Evolutionary conservation across 768 basidiomycete species (phyloP).

Genomic region (Kwoniella shandongensis): DNA sequence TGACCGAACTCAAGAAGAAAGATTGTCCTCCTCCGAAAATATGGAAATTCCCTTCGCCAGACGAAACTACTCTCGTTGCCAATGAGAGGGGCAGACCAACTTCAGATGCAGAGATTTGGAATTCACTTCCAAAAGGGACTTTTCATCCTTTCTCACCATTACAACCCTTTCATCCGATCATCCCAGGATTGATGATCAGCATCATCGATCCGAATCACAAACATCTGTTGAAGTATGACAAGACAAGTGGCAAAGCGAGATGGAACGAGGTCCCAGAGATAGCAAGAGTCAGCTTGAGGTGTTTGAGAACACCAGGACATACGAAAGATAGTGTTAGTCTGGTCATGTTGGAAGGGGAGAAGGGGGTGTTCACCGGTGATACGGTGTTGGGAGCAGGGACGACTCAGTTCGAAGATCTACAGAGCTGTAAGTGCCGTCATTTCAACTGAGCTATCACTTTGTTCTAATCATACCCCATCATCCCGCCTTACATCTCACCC

Average conservation of each 20-base stretch:
- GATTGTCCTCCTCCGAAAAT: conserved; percentile 56
- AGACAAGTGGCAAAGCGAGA: conserved; percentile 35
- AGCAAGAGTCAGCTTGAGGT: conserved; percentile 57
- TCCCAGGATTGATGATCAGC: conserved; percentile 46
- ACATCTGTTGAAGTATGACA: conserved; percentile 41
- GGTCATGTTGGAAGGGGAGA: conserved; percentile 64
- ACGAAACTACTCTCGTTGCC: conserved; percentile 29
- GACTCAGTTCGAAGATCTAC: conserved; percentile 81
- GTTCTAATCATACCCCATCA: no score
- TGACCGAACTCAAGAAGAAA: conserved; percentile 64
- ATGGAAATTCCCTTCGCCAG: conserved; percentile 49
- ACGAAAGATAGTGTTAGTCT: conserved; percentile 81
- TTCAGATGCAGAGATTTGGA: conserved; percentile 35
- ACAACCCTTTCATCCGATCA: conserved; percentile 43
- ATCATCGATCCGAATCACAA: conserved; percentile 45
- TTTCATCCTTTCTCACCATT: conserved; percentile 41
- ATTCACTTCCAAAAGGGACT: conserved; percentile 33
- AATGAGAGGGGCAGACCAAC: conserved; percentile 32
- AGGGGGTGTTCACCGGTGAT: conserved; percentile 83
- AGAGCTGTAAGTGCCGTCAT: conserved; percentile 55
- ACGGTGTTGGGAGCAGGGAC: conserved; percentile 88
- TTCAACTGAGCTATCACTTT: no score
- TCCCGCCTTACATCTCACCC: no score
- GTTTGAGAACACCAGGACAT: conserved; percentile 87
- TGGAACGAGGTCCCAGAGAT: conserved; percentile 46